Conservation (phyloP, 805 yeast species). For the Ogataea pignaliae region DNA sequence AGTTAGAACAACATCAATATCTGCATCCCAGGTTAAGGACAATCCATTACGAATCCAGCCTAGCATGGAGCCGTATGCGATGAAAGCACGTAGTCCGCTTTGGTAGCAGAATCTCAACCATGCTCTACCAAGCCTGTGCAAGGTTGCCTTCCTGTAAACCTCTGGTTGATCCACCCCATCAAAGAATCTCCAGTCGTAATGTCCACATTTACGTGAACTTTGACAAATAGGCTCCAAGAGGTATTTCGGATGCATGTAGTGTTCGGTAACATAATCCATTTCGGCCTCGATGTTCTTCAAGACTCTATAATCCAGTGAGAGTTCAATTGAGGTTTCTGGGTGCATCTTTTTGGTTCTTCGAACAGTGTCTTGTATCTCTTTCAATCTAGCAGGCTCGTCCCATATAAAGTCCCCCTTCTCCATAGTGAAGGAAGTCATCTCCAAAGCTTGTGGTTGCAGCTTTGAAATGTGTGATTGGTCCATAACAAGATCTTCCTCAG, state of each 20-base stretch:
- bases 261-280: slow-evolving; percentile 9
- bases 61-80: slow-evolving; percentile 61
- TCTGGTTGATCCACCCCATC: slow-evolving; percentile 40
- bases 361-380: slow-evolving; percentile 9
- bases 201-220: slow-evolving; percentile 28
- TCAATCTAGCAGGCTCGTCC: slow-evolving; percentile 17
- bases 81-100: slow-evolving; percentile 49
- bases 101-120: slow-evolving; percentile 46
- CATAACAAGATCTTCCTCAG: slow-evolving; percentile 14
- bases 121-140: slow-evolving; percentile 47
- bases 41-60: slow-evolving; percentile 65
- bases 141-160: slow-evolving; percentile 32
- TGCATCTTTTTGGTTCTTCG: slow-evolving; percentile 1
- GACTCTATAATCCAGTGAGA: slow-evolving; percentile 17
- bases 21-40: slow-evolving; percentile 64
- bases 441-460: slow-evolving; percentile 8
- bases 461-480: slow-evolving; percentile 16
- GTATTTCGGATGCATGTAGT: slow-evolving; percentile 23
- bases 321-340: slow-evolving; percentile 3
- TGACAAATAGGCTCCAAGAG: slow-evolving; percentile 34
- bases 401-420: slow-evolving; percentile 22
- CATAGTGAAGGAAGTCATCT: slow-evolving; percentile 10
- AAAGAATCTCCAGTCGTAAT: slow-evolving; percentile 54
- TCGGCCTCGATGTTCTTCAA: slow-evolving; percentile 15
- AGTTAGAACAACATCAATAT: slow-evolving; percentile 63